Evolutionary conservation across 2,329 filamentous ascomycete species (phyloP).

Genomic region (Phyllosticta paracitricarpa): DNA sequence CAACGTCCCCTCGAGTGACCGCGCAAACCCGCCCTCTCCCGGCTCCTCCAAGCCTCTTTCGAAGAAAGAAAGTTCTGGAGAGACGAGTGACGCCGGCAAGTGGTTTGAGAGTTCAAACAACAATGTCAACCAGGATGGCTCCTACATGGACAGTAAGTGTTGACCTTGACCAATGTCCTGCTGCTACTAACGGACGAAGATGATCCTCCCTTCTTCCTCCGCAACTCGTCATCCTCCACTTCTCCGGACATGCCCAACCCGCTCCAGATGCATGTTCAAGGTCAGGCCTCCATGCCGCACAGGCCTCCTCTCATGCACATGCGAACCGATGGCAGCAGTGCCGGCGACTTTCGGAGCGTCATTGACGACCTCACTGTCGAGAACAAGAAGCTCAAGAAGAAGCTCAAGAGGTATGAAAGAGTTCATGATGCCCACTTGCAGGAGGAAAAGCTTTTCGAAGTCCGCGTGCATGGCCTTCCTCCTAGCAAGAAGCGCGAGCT

Average conservation of each 20-base stretch:
- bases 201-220: constrained; percentile 36
- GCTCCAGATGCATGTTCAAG: constrained; percentile 11
- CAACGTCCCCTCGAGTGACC: constrained; percentile 7
- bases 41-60: constrained; percentile 22
- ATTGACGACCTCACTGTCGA: constrained; percentile 82
- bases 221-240: constrained; percentile 35
- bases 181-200: constrained; percentile 16
- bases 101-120: constrained; percentile 46
- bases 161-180: not conserved
- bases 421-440: constrained; percentile 55
- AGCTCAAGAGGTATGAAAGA: constrained; percentile 61
- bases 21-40: constrained; percentile 32
- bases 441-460: constrained; percentile 72
- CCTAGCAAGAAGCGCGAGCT: constrained; percentile 65
- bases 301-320: constrained; percentile 30
- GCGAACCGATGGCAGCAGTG: constrained; percentile 43
- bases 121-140: constrained; percentile 27
- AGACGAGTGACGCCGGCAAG: constrained; percentile 41
- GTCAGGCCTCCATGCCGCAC: constrained; percentile 15
- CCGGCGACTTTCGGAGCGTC: constrained; percentile 68
- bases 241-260: constrained; percentile 26
- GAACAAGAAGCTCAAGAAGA: constrained; percentile 68
- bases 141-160: constrained; percentile 11
- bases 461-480: constrained; percentile 66
- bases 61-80: constrained; percentile 36